Evolutionary conservation across 768 basidiomycete species (phyloP).

Genomic region (Pleurotus citrinopileatus): DNA sequence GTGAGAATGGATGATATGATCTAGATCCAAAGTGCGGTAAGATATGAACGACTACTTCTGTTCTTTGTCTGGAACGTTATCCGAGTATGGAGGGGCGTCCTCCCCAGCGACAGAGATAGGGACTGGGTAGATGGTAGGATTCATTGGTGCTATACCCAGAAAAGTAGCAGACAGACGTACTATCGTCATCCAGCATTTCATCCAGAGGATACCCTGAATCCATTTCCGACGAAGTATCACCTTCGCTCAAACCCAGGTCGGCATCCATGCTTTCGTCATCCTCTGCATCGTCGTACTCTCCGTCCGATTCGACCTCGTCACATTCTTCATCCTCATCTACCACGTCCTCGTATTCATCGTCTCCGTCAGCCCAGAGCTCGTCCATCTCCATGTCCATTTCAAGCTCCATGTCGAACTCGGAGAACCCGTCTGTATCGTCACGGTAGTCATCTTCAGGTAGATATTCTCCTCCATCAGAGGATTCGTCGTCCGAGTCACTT

Average conservation of each 20-base stretch:
- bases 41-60: no score
- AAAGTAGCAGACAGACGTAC: background rate
- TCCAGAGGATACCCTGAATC: conserved; percentile 5
- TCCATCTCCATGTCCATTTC: conserved; percentile 19
- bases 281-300: conserved; percentile 17
- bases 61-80: conserved; percentile 13
- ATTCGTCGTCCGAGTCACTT: conserved; percentile 59
- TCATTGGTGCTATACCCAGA: background rate
- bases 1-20: background rate
- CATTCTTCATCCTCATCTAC: conserved; percentile 12
- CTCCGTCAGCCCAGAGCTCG: conserved; percentile 21
- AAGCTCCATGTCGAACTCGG: conserved; percentile 23
- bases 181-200: background rate
- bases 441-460: conserved; percentile 53
- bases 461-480: conserved; percentile 67
- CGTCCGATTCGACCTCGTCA: conserved; percentile 17
- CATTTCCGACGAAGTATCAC: conserved; percentile 25
- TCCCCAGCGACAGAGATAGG: conserved; percentile 21
- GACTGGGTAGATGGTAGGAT: conserved; percentile 5
- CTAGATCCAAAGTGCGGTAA: no score
- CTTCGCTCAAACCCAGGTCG: conserved; percentile 43
- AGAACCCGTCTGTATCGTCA: conserved; percentile 44
- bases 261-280: conserved; percentile 20
- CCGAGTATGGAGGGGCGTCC: conserved; percentile 15
- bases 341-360: conserved; percentile 14